A percentile compares a stretch with the other conserved stretches of the same genome.
Evolutionary conservation across 2,329 filamentous ascomycete species (phyloP).

Genomic region (Trichoderma sp.): DNA sequence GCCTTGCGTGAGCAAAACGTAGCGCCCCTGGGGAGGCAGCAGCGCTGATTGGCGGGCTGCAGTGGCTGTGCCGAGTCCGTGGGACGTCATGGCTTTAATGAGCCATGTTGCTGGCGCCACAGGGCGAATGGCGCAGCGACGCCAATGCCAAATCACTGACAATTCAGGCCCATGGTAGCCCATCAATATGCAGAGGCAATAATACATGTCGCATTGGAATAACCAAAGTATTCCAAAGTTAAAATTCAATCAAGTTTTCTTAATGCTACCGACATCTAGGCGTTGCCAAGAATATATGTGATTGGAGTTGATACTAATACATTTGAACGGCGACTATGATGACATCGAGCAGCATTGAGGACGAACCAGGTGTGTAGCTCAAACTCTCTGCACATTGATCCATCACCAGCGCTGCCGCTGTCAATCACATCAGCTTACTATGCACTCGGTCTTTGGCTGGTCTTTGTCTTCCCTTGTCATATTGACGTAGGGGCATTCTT

Average conservation of each 20-base stretch:
- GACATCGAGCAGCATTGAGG: not conserved
- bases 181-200: not conserved
- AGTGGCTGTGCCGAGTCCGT: constrained; percentile 23
- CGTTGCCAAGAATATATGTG: not conserved
- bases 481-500: not conserved
- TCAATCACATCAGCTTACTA: constrained; percentile 1
- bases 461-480: not conserved
- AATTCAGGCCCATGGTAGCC: not conserved
- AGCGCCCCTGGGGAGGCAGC: not conserved
- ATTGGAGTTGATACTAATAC: not conserved
- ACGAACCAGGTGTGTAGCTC: not conserved
- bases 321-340: too few species aligned
- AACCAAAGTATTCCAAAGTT: too few species aligned
- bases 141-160: not conserved
- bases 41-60: constrained; percentile 6
- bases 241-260: not conserved
- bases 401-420: not conserved
- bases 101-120: constrained; percentile 19
- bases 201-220: too few species aligned
- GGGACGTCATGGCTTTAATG: constrained; percentile 9
- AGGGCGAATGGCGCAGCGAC: constrained; percentile 3
- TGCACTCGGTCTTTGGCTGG: not conserved
- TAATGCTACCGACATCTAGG: not conserved
- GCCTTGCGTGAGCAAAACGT: constrained; percentile 25
- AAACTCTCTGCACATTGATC: not conserved